Percentiles rank a stretch among this genome's conserved stretches.
These are phyloP conservation scores for Smallanthus sonchifolius DNA, from an alignment of 129 eudicot species.

Conservation along the genomic window DNA sequence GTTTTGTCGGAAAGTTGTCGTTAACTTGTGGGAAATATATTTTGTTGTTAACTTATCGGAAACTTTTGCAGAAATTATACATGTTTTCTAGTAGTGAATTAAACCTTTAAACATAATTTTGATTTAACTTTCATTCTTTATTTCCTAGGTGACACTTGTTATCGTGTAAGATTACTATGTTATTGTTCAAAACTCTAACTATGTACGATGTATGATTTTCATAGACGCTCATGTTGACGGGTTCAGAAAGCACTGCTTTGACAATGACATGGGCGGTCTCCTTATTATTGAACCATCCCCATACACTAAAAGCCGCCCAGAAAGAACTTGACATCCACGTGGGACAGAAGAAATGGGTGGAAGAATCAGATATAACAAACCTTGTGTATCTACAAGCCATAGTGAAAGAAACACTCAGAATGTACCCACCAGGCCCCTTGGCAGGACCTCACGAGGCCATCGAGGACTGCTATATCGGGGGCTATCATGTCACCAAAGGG, in stretches of 20 bases:
- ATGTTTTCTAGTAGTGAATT: too few species aligned
- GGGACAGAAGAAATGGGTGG: constrained; percentile 33
- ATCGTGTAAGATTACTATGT: too few species aligned
- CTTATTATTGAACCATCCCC: constrained; percentile 38
- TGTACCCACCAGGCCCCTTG: constrained; percentile 50
- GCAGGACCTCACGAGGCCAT: constrained; percentile 45
- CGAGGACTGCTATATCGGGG: constrained; percentile 35
- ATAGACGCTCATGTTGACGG: constrained; percentile 46
- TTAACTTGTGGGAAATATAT: too few species aligned
- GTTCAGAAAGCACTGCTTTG: constrained; percentile 50
- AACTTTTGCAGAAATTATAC: too few species aligned
- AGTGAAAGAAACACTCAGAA: too few species aligned
- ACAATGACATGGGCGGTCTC: constrained; percentile 55
- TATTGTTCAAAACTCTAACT: not conserved
- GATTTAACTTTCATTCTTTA: too few species aligned
- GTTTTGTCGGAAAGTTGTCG: too few species aligned
- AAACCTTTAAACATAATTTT: too few species aligned
- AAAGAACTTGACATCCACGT: constrained; percentile 38
- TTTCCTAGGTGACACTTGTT: too few species aligned
- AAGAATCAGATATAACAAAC: too few species aligned
- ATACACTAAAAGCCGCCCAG: constrained; percentile 26
- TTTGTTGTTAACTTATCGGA: too few species aligned
- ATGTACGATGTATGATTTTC: not conserved
- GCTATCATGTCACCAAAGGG: constrained; percentile 32
- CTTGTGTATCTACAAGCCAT: too few species aligned